phyloP scores from a whole-genome alignment of 345 rosid genomes.

The Eucalyptus erythrocorys region DNA sequence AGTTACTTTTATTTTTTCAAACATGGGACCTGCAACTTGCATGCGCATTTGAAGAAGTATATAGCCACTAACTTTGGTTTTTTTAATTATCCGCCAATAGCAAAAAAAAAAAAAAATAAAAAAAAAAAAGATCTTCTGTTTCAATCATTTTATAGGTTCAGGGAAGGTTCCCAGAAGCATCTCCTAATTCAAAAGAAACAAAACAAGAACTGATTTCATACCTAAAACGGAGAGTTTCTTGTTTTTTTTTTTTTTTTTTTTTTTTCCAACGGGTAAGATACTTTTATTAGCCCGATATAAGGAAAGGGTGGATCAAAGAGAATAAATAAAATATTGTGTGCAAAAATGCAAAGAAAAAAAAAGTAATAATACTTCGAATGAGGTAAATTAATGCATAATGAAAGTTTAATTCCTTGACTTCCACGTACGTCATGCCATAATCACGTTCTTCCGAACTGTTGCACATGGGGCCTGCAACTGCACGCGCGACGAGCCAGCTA shows the following conservation, averaged over 20 bases:
- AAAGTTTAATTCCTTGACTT: background rate
- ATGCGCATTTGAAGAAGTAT: no score
- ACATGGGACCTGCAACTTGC: no score
- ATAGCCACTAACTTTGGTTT: no score
- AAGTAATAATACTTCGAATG: background rate
- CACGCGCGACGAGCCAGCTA: background rate
- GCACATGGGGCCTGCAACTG: background rate
- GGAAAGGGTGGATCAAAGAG: background rate
- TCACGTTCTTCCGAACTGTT: background rate
- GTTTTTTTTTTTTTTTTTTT: no score
- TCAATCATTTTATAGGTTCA: no score
- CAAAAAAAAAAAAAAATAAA: fast-evolving
- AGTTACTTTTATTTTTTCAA: background rate
- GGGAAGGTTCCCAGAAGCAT: no score
- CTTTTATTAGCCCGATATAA: background rate
- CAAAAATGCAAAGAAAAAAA: background rate
- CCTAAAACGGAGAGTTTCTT: background rate
- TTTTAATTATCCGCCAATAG: no score
- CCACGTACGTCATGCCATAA: background rate
- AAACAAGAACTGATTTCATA: background rate
- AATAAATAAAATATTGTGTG: background rate
- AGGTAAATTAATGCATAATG: background rate
- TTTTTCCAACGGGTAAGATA: fast-evolving
- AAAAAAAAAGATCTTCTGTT: fast-evolving
- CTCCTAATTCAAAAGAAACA: no score